phyloP scores from a whole-genome alignment of 306 rosid genomes.

The Vachellia collinsii region DNA sequence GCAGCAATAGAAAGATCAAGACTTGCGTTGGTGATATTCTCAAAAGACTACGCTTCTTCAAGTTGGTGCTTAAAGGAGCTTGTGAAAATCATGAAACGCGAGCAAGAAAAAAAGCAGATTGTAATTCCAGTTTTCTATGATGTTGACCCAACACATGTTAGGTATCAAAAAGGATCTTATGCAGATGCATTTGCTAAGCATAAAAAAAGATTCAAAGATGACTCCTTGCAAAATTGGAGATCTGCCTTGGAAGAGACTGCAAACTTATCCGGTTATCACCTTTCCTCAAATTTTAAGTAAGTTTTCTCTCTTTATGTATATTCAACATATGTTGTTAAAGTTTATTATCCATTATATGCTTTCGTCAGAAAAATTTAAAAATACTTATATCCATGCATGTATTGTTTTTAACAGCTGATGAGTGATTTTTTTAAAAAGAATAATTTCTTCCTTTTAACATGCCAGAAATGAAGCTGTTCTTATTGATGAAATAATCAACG shows the following conservation, averaged over 20 bases:
- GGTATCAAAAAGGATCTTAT: constrained; percentile 5
- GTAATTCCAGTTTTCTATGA: constrained; percentile 18
- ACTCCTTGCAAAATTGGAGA: constrained; percentile 5
- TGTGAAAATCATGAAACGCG: background rate
- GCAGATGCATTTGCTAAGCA: background rate
- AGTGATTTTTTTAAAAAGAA: background rate
- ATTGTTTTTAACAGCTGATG: background rate
- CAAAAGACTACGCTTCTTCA: constrained; percentile 9
- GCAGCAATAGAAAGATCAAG: background rate
- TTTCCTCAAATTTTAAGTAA: background rate
- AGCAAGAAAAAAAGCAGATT: background rate
- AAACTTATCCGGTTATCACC: background rate
- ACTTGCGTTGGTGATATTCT: constrained; percentile 7
- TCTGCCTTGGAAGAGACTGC: background rate
- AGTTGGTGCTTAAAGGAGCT: constrained; percentile 24
- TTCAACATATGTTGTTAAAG: background rate
- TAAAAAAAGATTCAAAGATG: background rate
- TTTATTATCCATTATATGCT: background rate
- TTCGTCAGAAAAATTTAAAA: background rate
- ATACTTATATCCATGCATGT: background rate
- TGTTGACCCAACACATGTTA: background rate
- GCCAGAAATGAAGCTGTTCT: background rate
- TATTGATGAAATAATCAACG: constrained; percentile 13
- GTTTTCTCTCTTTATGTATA: background rate
- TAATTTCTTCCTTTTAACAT: no score